Base-by-base conservation (phyloP, 352 stramenopile species). In the Phytophthora fragariae region DNA sequence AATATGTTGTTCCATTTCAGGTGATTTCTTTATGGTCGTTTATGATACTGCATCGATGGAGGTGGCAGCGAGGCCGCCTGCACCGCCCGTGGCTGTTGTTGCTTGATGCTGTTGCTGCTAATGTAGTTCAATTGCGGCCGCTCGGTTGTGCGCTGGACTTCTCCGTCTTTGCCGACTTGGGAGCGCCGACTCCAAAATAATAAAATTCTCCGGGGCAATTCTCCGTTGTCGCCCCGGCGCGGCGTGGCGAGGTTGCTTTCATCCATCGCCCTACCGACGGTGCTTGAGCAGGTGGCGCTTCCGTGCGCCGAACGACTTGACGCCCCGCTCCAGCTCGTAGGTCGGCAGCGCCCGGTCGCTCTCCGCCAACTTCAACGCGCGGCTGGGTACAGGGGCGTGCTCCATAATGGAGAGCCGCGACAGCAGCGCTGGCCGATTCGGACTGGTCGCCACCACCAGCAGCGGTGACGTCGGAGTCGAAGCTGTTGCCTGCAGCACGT, bases 221-320 rank as follows among this genome's bases (percentile, higher is more conserved):
- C 71, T 19, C 54, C 54, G 24, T n/a, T 70, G 49, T 65, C 63
- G 53, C 41, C 29, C 57, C 58, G 65, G 56, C 41, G 14, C 3
- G 11, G 49, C 37, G 46, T 52, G 37, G n/a, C 54, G 27, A 33
- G 19, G 57, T 27, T 27, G 14, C 35, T 68, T 67, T 58, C 60
- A 65, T 31, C 50, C 49, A 55, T 58, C 19, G 6, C 41, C n/a
- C 59, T 80, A 83, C 60, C 77, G 73, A 64, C 65, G 70, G 55
- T 74, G 58, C 60, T 84, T 79, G 44, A 86, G 58, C n/a, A 78
- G 47, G 47, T 78, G 77, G 44, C 79, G 81, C 65, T 90, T 90
- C 39, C 83, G 86, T 62, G 75, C 64, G 15, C 79, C 81, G 57
- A 93, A 92, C 27, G 86, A 92, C 73, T 93, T 93, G 46, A 83